Evolutionary conservation across 306 rosid species (phyloP).

Genomic region (Astragalus membranaceus): DNA sequence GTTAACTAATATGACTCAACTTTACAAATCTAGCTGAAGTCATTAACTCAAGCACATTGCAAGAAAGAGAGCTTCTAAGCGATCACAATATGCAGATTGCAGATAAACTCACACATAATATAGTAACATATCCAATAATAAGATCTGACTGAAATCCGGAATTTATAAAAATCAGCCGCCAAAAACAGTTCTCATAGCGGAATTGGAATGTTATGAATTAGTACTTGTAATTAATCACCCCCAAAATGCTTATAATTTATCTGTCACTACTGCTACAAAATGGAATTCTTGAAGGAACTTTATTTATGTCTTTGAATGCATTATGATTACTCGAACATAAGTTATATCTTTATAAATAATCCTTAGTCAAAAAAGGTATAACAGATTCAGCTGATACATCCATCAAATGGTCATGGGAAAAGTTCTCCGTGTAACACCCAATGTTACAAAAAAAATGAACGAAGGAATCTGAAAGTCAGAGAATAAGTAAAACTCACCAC

Average conservation of each 20-base stretch:
- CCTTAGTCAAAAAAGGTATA: neutral
- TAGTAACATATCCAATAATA: neutral
- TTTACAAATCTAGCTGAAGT: neutral
- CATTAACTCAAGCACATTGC: neutral
- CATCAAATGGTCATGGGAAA: slow-evolving; percentile 6
- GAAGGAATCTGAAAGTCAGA: neutral
- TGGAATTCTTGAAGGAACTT: neutral
- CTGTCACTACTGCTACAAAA: neutral
- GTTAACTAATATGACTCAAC: neutral
- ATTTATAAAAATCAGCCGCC: neutral
- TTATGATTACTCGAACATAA: neutral
- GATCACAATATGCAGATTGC: neutral
- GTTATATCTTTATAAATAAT: neutral
- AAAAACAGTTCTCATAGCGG: neutral
- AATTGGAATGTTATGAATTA: neutral
- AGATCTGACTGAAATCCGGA: neutral
- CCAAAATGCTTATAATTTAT: neutral
- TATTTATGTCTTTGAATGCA: neutral
- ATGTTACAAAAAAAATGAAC: neutral
- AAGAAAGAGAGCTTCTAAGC: neutral
- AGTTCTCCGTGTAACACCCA: slow-evolving; percentile 8
- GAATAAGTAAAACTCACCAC: slow-evolving; percentile 41
- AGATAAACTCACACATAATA: neutral
- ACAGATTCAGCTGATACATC: slow-evolving; percentile 13
- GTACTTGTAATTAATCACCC: neutral